Evolutionary conservation across 306 rosid genomes (phyloP).

Genomic region (Vachellia collinsii): DNA sequence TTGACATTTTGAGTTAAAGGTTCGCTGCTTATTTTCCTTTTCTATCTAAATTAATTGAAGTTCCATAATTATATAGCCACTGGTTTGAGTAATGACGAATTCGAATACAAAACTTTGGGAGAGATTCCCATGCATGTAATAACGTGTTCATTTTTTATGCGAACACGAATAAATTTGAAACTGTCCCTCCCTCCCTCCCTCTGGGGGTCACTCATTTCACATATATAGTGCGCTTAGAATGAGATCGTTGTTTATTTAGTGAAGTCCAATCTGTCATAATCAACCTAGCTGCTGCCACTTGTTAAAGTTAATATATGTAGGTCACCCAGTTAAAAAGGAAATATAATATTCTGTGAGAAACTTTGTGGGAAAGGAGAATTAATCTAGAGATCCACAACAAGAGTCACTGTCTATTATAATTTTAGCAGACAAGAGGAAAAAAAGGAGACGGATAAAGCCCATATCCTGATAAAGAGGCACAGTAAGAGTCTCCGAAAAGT

Average conservation of each 20-base stretch:
- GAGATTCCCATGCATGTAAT: not conserved
- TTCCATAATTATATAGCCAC: too few relatives aligned
- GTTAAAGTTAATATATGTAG: conserved; percentile 33
- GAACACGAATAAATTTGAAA: not conserved
- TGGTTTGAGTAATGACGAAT: too few relatives aligned
- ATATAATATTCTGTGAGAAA: conserved; percentile 40
- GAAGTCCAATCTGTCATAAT: conserved; percentile 33
- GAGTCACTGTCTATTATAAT: conserved; percentile 30
- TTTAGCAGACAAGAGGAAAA: conserved; percentile 7
- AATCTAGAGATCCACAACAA: conserved; percentile 29
- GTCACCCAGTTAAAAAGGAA: conserved; percentile 30
- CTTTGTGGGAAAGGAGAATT: conserved; percentile 42
- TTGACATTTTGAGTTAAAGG: too few relatives aligned
- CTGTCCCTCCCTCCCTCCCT: not conserved
- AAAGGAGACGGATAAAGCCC: conserved; percentile 33
- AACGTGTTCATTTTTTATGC: too few relatives aligned
- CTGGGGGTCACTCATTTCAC: not conserved
- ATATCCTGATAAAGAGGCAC: conserved; percentile 53
- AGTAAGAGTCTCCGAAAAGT: conserved; percentile 57
- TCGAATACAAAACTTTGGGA: too few relatives aligned
- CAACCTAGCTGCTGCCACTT: conserved; percentile 19
- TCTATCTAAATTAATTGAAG: too few relatives aligned
- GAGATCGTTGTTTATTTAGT: not conserved
- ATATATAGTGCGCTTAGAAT: not conserved
- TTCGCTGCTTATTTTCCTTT: too few relatives aligned